Conservation (phyloP, 306 rosid genomes). For the Erythrophleum fordii region DNA sequence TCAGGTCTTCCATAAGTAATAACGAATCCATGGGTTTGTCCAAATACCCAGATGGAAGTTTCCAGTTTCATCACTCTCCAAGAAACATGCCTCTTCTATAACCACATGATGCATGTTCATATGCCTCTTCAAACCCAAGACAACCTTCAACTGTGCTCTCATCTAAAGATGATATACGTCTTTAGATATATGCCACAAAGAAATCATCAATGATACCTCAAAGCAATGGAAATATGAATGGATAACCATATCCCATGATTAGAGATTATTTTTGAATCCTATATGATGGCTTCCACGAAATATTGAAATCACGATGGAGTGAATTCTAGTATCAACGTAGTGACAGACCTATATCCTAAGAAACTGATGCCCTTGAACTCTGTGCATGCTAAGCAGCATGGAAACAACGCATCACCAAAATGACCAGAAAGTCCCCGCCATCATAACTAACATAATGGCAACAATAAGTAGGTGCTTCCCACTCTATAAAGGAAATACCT, state of each 20-base stretch:
- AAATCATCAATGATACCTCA: neutral
- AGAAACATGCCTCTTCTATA: neutral
- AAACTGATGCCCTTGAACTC: conserved; percentile 6
- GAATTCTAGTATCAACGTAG: neutral
- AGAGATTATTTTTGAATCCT: neutral
- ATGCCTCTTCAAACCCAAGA: neutral
- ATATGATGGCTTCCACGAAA: neutral
- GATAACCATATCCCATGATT: neutral
- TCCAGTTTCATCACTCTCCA: neutral
- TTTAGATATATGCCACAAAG: neutral
- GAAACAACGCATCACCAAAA: neutral
- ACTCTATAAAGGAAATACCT: conserved; percentile 15
- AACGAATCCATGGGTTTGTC: neutral
- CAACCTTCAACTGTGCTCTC: neutral
- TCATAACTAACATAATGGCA: conserved; percentile 28
- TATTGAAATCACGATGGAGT: neutral
- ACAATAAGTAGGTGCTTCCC: conserved; percentile 17
- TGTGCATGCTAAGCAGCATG: neutral
- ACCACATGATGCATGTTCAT: neutral
- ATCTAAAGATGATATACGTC: neutral
- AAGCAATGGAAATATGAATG: neutral
- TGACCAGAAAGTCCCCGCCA: neutral
- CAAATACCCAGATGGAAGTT: neutral
- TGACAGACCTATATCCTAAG: neutral
- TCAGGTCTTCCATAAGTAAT: neutral